Evolutionary conservation across 208 protist species (phyloP), one percentile per base, ranked within the genome.

Genomic region (Trypanosoma cruzi): DNA sequence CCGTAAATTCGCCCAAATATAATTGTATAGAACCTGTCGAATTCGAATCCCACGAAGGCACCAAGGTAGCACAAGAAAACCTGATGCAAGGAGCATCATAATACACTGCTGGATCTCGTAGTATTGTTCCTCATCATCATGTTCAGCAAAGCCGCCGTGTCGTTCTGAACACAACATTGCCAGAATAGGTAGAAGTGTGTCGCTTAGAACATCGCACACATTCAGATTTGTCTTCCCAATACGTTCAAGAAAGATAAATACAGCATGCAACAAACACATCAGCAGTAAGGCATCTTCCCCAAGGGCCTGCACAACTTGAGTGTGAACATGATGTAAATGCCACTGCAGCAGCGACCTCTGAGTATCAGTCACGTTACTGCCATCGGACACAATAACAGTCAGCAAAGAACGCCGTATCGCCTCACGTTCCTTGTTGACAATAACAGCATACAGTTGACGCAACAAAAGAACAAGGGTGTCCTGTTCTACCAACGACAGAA

Each of bases 401-500:
- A 0, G 22, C 26, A 74, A 3, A 20, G 73, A 72, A 1, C 29
- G 1, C 8, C 32, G 11, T 11, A 73, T n/a, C 10, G 40, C 63
- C 2, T 66, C 58, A 34, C 34, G 34, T n/a, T 62, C 71, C 28
- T 20, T 31, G 42, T 67, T 60, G 10, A 67, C 26, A 24, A 77
- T 40, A 5, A 80, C 14, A 34, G 73, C n/a, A 60, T 86, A 64
- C 6, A 94, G 67, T 10, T 72, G 28, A 37, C 72, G 63, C 20
- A 93, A 31, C 11, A 73, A 60, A 0, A 56, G 58, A 16, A 82
- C 77, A 64, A 92, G 77, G 24, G 63, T 70, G 14, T 81, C 74
- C 68, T 90, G 81, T 37, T 83, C 72, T 36, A 85, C 83, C 0
- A 73, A 61, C 6, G 75, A 80, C 2, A 94, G 75, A 26, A 85